These are phyloP conservation scores for Thalia dealbata DNA, from an alignment of 176 grass and related monocot genomes.

Conservation along the genomic window DNA sequence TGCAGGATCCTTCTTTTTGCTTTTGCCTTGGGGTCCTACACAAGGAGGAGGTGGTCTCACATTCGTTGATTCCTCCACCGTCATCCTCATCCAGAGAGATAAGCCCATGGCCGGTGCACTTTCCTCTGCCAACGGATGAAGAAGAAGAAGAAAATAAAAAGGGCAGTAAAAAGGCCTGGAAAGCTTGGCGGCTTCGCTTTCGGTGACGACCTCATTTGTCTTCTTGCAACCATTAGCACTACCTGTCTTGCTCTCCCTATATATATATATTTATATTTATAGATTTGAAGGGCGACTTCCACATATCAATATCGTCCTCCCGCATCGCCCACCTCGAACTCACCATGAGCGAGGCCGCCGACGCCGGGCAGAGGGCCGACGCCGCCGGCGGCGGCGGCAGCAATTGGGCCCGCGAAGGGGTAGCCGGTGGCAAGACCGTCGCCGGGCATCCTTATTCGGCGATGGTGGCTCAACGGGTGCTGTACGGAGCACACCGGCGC, in stretches of 20 bases:
- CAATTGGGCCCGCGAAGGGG: not conserved
- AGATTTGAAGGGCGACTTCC: too few relatives aligned
- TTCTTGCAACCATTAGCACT: not conserved
- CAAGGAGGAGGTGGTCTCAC: not conserved
- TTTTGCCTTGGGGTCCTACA: too few relatives aligned
- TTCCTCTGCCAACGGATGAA: not conserved
- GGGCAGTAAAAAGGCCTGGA: not conserved
- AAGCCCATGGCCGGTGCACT: not conserved
- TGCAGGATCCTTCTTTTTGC: too few relatives aligned
- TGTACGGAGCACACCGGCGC: conserved; percentile 25
- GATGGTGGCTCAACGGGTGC: conserved; percentile 44
- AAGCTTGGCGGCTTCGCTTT: not conserved
- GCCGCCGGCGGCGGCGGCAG: too few relatives aligned
- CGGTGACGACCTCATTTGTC: not conserved
- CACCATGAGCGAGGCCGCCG: not conserved
- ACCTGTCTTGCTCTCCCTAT: too few relatives aligned
- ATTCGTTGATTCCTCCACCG: not conserved
- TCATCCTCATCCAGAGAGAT: not conserved
- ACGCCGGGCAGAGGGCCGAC: not conserved
- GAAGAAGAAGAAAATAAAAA: too few relatives aligned
- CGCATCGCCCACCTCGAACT: not conserved
- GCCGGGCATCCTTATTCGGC: not conserved
- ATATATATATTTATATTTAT: too few relatives aligned
- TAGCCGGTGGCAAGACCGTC: not conserved
- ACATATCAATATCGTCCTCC: too few relatives aligned